A percentile compares a stretch with the other conserved stretches of the same genome.
phyloP scores from a whole-genome alignment of 2,329 filamentous ascomycete genomes.

The Teratosphaeria nubilosa region DNA sequence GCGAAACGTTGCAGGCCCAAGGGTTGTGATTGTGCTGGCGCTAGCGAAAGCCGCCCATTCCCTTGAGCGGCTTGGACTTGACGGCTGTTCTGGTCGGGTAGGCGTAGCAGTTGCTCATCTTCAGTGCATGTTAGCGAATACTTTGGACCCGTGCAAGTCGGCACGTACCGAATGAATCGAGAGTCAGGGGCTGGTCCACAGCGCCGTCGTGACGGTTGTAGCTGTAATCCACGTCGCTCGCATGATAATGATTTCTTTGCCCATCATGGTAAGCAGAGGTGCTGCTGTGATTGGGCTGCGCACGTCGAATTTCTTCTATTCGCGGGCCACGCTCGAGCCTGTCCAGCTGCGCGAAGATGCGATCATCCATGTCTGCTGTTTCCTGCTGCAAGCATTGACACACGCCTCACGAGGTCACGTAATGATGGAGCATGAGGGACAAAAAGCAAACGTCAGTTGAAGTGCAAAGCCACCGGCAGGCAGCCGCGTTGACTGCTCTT shows the following conservation, averaged over 20 bases:
- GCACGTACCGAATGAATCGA: slow-evolving; percentile 41
- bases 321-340: slow-evolving; percentile 13
- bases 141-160: slow-evolving; percentile 2
- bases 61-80: slow-evolving; percentile 27
- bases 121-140: slow-evolving; percentile 6
- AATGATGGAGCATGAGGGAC: not conserved
- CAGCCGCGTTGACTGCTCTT: not conserved
- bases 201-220: slow-evolving; percentile 4
- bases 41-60: slow-evolving; percentile 29
- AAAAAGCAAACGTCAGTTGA: not conserved
- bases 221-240: slow-evolving; percentile 2
- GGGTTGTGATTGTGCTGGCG: slow-evolving; percentile 1
- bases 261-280: not conserved
- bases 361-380: slow-evolving; percentile 10
- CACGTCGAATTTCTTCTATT: not conserved
- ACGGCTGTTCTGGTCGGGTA: slow-evolving; percentile 23
- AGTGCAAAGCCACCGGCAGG: not conserved
- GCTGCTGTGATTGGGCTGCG: not conserved
- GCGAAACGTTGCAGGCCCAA: slow-evolving; percentile 11
- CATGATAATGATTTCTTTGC: not conserved
- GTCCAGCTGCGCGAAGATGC: slow-evolving; percentile 20
- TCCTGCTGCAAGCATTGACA: not conserved
- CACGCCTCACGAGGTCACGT: not conserved
- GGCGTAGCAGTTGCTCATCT: slow-evolving; percentile 28
- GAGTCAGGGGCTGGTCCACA: slow-evolving; percentile 10